Percentiles rank a stretch among this genome's conserved stretches.
phyloP scores from a whole-genome alignment of 306 rosid genomes.

The Cercis canadensis region DNA sequence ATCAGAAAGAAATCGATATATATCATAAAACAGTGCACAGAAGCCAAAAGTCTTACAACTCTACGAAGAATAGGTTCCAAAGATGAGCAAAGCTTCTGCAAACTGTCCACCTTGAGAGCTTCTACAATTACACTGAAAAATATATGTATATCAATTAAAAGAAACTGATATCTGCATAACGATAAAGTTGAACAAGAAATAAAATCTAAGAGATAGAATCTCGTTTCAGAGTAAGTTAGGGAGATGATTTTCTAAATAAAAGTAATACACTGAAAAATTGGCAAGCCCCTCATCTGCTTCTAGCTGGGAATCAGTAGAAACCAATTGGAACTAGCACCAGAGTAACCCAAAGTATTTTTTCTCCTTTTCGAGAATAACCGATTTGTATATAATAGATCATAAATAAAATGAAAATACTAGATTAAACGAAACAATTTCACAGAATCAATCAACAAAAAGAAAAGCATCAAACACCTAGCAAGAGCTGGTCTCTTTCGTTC shows the following conservation, averaged over 20 bases:
- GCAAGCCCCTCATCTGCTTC: conserved; percentile 17
- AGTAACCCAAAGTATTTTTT: no score
- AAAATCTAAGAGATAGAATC: neutral
- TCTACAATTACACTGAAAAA: conserved; percentile 77
- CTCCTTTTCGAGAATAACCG: no score
- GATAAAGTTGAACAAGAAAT: conserved; percentile 12
- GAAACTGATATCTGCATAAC: conserved; percentile 21
- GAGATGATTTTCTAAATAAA: conserved; percentile 15
- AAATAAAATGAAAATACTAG: neutral
- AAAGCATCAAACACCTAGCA: conserved; percentile 67
- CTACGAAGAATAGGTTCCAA: conserved; percentile 84
- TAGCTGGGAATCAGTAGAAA: neutral
- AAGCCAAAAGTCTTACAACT: conserved; percentile 65
- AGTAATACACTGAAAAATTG: no score
- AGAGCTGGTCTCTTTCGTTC: conserved; percentile 97
- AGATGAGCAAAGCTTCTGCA: conserved; percentile 81
- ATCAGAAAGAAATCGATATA: conserved; percentile 7
- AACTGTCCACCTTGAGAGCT: conserved; percentile 85
- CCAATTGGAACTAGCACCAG: no score
- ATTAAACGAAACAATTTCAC: conserved; percentile 20
- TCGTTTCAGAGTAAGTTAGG: neutral
- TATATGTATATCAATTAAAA: conserved; percentile 18
- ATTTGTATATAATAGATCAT: no score
- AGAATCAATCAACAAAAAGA: conserved; percentile 9
- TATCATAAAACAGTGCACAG: conserved; percentile 6